Percentiles rank a stretch among this genome's conserved stretches.
Conservation (phyloP, 2,329 filamentous ascomycete species). For the Exophiala alcalophila region DNA sequence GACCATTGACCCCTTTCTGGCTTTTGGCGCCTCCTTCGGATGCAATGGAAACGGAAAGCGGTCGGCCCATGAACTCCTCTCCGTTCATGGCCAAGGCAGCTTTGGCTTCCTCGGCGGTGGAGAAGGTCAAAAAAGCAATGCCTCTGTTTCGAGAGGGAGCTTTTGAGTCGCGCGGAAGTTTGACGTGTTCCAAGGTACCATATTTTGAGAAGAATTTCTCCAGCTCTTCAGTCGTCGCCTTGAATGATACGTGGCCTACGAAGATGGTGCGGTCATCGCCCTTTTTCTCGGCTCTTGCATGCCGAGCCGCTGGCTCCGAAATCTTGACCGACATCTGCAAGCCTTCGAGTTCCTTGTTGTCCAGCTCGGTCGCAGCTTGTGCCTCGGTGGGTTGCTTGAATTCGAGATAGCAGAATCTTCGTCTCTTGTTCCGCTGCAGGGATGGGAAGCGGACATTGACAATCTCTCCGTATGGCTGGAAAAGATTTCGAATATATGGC, state of each 20-base stretch:
- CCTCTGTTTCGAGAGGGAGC: conserved; percentile 65
- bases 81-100: conserved; percentile 68
- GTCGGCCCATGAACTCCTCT: conserved; percentile 64
- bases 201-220: conserved; percentile 69
- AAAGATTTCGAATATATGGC: conserved; percentile 54
- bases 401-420: conserved; percentile 95
- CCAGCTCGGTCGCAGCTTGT: conserved; percentile 66
- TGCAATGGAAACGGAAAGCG: conserved; percentile 62
- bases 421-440: conserved; percentile 80
- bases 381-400: conserved; percentile 70
- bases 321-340: conserved; percentile 74
- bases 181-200: conserved; percentile 69
- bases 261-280: conserved; percentile 87
- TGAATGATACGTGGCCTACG: conserved; percentile 65
- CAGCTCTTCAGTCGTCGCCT: conserved; percentile 65
- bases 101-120: conserved; percentile 41
- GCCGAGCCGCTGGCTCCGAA: conserved; percentile 76
- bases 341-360: conserved; percentile 64
- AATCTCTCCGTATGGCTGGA: conserved; percentile 70
- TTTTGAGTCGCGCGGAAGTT: conserved; percentile 65
- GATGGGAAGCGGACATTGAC: conserved; percentile 86
- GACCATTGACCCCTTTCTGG: conserved; percentile 34
- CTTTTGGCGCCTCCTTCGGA: conserved; percentile 39
- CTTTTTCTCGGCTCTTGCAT: conserved; percentile 72
- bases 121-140: conserved; percentile 75